Evolutionary conservation across 1,284 basidiomycete species (phyloP), one percentile per base, ranked within the genome.

Genomic region (Microbotryum saponariae): DNA sequence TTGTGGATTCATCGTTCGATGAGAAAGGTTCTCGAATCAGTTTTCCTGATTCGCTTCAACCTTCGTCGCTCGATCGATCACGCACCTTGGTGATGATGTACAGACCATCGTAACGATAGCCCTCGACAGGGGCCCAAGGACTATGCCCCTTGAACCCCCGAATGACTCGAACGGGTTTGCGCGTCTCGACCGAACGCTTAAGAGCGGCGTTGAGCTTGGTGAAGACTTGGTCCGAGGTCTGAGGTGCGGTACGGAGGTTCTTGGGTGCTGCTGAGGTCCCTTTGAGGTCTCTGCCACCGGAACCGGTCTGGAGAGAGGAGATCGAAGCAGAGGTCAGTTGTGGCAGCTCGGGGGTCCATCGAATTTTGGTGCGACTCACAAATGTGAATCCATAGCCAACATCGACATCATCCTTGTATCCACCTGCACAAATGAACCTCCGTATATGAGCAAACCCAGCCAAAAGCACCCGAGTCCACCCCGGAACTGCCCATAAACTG

Each of bases 41-140:
- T 18, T 44, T 14, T 42, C 16, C 4, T 16, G 14, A 6, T 42
- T 42, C 16, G 4, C 37, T 42, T 42, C 37, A 12, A 9, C 37
- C 37, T 42, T 52, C 50, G 29, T 53, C 58, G 20, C 29, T 20
- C 58, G 54, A 53, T 18, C 37, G 16, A 42, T 16, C 4, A 16
- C 37, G 14, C 37, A 58, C 64, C 50, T 74, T 60, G 66, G 83
- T 86, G 8, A 89, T 85, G 3, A 73, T 77, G 72, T 92, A 92
- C 31, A 92, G 77, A 0, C 89, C 89, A 69, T 89, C 86, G 72
- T 92, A 92, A 12, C 89, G 84, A 71, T 90, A 91, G 20, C 87
- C 66, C 2, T 37, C 60, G 0, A 8, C 25, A 1, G 74, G 74
- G 3, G 70, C 63, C 56, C 62, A 72, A 5, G 62, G 53, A 16